Base-by-base conservation (phyloP, 441 rosid genomes). In the Populus hybrid region DNA sequence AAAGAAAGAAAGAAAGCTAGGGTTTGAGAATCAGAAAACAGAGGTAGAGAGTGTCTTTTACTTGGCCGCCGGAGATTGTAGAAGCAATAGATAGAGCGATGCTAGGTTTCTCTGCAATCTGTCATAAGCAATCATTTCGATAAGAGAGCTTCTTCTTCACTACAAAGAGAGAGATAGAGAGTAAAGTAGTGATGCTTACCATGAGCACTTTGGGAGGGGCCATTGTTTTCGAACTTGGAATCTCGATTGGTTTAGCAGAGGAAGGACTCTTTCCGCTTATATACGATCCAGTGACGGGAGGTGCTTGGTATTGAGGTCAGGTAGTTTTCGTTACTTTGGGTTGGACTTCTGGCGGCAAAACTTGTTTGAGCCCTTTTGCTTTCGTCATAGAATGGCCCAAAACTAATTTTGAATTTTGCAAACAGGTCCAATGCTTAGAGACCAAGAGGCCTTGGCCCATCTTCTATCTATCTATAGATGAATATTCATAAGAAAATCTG, bases 81-180 rank as follows among this genome's bases (percentile, higher is more conserved):
- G 97, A 86, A 79, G 99, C 98, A 18, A 95, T 87, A 72, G 96
- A 92, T 84, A 83, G 85, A 14, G 99, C 98, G 68, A 95, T 93
- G 88, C 98, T 93, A 40, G 97, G 98, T 90, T 95, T 95, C 90
- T 95, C 99, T 9, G 99, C 98, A 72, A 93, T 95, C 99, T 93
- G 89, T 38, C 50, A 75, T 81, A 53, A 75, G 26, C 69, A 69
- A 57, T 7, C 28, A 53, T 8, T 57, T 1, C 10, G 7, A 1
- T 28, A 40, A 38, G 50, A 40, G 50, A 63, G 61, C 59, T 21
- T 34, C 24, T 12, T 32, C 66, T 9, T 9, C 24, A 46, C 26
- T n/a, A 46, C 35, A 61, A 8, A 7, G 23, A 7, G 14, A 57
- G 14, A 61, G 36, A 61, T 23, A 12, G 53, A 53, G 11, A 26